Base-by-base conservation (phyloP, 1,284 basidiomycete genomes). In the Ceratobasidium sp. region DNA sequence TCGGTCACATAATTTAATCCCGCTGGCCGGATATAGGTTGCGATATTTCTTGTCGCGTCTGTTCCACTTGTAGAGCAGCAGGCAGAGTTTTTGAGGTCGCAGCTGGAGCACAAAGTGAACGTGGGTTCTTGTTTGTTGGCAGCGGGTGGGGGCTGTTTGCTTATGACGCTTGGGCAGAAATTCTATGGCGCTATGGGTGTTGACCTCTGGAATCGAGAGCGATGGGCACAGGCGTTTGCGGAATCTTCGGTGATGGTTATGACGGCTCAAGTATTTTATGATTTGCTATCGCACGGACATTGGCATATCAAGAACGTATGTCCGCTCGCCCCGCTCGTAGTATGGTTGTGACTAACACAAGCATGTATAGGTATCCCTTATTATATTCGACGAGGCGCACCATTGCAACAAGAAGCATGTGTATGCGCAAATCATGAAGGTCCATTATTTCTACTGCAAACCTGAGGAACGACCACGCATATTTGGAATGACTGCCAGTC, bases 401-500 rank as follows among this genome's bases (percentile, higher is more conserved):
- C 80, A 82, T 47, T 78, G 76, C 61, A 73, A 75, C 67, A 92
- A 92, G 79, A 91, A 91, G 71, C 91, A 94, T 77, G 89, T 92
- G 0, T 93, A 93, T 77, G 92, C 91, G 76, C 86, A 86, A 23
- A 92, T 95, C 73, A 90, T 95, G 88, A 86, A 87, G 23, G 89
- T 92, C 11, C 80, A 81, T 80, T 94, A 94, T 79, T 86, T 87
- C 75, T 85, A 88, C 64, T 82, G 84, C 55, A 81, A 85, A 44
- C 74, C 77, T 0, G 55, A 81, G 2, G 77, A 82, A 13, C 85
- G 91, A 21, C 93, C 93, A 1, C 93, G 91, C 78, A 84, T 95
- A n/a, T 92, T 95, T 76, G 93, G 94, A 4, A 91, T 95, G 88
- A 95, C 93, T 0, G 94, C 93, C 0, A 94, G 91, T 28, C 93